phyloP scores from a whole-genome alignment of 2,329 filamentous ascomycete species.

The Mollisiaceae sp. region DNA sequence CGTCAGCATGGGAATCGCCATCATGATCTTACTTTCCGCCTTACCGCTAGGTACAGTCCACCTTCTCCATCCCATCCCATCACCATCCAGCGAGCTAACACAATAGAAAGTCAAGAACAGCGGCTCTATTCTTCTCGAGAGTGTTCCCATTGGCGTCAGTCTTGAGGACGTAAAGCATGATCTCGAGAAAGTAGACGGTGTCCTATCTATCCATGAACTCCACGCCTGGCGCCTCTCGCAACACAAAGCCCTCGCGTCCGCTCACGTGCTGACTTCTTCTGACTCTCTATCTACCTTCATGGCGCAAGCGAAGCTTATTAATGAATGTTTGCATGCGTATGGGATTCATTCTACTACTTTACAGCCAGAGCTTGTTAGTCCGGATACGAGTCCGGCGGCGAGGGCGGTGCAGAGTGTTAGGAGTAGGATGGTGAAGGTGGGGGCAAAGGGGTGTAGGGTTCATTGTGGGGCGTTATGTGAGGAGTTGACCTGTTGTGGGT shows the following conservation, averaged over 20 bases:
- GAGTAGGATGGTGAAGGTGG: constrained; percentile 3
- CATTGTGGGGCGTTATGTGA: constrained; percentile 33
- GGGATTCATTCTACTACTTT: constrained; percentile 75
- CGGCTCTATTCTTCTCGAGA: constrained; percentile 71
- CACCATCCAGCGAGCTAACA: too few relatives aligned
- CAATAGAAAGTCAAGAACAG: constrained; percentile 59
- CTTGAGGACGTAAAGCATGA: constrained; percentile 70
- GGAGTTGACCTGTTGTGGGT: constrained; percentile 44
- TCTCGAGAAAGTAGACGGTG: constrained; percentile 69
- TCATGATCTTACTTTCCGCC: constrained; percentile 73
- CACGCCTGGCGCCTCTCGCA: constrained; percentile 78
- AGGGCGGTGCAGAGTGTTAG: constrained; percentile 9
- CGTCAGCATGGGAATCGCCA: constrained; percentile 69
- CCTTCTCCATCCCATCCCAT: too few relatives aligned
- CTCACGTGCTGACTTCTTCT: constrained; percentile 68
- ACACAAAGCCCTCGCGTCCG: constrained; percentile 70
- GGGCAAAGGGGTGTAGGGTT: constrained; percentile 27
- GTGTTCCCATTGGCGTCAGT: constrained; percentile 64
- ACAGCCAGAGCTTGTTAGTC: constrained; percentile 62
- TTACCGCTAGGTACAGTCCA: constrained; percentile 59
- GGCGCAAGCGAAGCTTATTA: constrained; percentile 63
- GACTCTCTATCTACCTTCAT: constrained; percentile 62
- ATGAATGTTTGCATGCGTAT: constrained; percentile 74
- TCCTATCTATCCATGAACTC: constrained; percentile 72
- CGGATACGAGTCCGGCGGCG: constrained; percentile 2